These are phyloP conservation scores for Eutrema salsugineum DNA, from an alignment of 441 rosid species.

Conservation along the genomic window DNA sequence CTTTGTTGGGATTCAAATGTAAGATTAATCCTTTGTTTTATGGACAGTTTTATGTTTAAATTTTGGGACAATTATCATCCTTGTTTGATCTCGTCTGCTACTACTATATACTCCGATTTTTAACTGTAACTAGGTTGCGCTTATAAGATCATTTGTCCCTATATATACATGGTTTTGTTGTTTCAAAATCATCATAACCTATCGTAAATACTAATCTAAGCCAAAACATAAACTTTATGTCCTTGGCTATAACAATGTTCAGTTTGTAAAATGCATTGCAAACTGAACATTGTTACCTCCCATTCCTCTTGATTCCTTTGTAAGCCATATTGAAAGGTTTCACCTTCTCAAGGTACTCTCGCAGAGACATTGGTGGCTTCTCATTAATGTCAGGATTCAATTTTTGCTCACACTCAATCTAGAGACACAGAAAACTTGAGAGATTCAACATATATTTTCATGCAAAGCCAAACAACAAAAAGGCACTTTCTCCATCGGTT, in stretches of 20 bases:
- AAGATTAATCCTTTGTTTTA: conserved; percentile 27
- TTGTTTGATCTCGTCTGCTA: neutral
- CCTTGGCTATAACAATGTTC: neutral
- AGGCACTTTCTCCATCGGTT: neutral
- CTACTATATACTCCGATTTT: neutral
- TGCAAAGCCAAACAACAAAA: neutral
- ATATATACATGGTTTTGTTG: neutral
- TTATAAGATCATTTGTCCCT: neutral
- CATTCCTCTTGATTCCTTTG: conserved; percentile 89
- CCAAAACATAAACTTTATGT: neutral
- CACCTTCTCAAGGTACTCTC: conserved; percentile 77
- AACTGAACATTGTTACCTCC: conserved; percentile 50
- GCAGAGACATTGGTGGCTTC: conserved; percentile 72
- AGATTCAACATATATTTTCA: conserved; percentile 2
- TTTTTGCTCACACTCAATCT: conserved; percentile 88
- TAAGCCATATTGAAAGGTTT: conserved; percentile 87
- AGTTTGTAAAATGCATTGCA: neutral
- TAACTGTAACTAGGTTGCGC: neutral
- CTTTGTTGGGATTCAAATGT: conserved; percentile 25
- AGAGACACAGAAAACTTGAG: neutral
- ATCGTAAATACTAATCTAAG: neutral
- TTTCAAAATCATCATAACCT: neutral
- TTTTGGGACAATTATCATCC: conserved; percentile 17
- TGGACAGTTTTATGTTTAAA: conserved; percentile 21
- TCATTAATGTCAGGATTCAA: conserved; percentile 86